Base-by-base conservation (phyloP, 2,329 filamentous ascomycete species). In the Apiospora saccharicola region DNA sequence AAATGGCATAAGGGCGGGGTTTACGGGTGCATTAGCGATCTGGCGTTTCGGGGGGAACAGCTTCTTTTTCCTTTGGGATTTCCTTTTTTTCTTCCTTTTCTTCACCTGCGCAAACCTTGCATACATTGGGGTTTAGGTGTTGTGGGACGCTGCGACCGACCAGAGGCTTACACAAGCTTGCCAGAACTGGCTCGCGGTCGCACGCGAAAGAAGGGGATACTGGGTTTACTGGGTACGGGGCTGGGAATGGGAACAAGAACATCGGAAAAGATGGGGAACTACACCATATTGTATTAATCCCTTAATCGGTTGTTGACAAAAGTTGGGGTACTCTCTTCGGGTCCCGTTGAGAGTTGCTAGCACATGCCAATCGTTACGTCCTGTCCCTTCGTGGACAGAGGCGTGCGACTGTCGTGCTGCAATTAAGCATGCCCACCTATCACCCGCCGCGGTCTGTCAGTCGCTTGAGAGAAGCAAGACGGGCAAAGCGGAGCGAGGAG, bases 211-310 rank as follows among this genome's bases (percentile, higher is more conserved):
- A 41, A n/a, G 34, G 26, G 53, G 26, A 37, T 19, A 3, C 13
- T 26, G 51, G 0, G 34, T 22, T 22, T 37, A 61, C 53, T 16
- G 53, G 53, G 16, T 30, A 51, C 14, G 22, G 47, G 43, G 19
- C 8, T n/a, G 46, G 46, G 49, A 19, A 22, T 37, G 34, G 57
- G 57, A 64, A n/a, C 13, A 10, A 34, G 57, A 41, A n/a, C n/a
- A 13, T 13, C 34, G 34, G 57, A 19, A 64, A 41, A 64, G 19
- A 41, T 41, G 57, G 57, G 57, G 34, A 13, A 14, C 19, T 61
- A 57, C 51, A 61, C 26, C 34, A 41, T 41, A 41, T 41, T 64
- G 57, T 64, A 24, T 64, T 64, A 64, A 64, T 64, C 57, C 57
- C 57, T 64, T 41, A 64, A 64, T 64, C 34, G 34, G 57, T 41